Percentiles rank a stretch among this genome's conserved stretches.
Conservation (phyloP, 2,329 filamentous ascomycete genomes). For the Verticillium longisporum region DNA sequence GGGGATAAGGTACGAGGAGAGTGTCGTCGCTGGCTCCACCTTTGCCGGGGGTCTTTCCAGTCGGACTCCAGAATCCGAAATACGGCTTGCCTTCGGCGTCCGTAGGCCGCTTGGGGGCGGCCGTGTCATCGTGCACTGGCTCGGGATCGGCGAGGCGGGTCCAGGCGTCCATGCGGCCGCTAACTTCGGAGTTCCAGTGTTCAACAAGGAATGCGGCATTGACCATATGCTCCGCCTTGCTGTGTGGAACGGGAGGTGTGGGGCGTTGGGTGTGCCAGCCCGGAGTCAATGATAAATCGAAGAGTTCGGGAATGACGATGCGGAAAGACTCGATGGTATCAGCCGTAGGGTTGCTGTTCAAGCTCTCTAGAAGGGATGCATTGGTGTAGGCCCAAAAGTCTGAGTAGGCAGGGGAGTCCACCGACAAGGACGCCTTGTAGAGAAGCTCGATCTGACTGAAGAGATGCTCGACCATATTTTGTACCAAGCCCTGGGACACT, state of each 20-base stretch:
- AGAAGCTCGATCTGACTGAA: slow-evolving; percentile 40
- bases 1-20: slow-evolving; percentile 24
- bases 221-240: slow-evolving; percentile 42
- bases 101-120: neutral
- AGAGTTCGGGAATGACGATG: slow-evolving; percentile 42
- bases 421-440: slow-evolving; percentile 34
- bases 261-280: slow-evolving; percentile 41
- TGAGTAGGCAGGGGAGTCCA: slow-evolving; percentile 37
- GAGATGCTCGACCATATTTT: slow-evolving; percentile 27
- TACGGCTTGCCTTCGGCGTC: neutral
- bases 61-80: neutral
- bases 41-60: slow-evolving; percentile 3
- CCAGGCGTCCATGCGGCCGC: slow-evolving; percentile 36
- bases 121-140: neutral
- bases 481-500: slow-evolving; percentile 27
- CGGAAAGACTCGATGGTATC: slow-evolving; percentile 34
- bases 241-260: slow-evolving; percentile 35
- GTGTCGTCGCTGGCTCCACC: slow-evolving; percentile 12
- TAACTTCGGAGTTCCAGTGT: slow-evolving; percentile 41
- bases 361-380: slow-evolving; percentile 12
- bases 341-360: slow-evolving; percentile 8
- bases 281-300: slow-evolving; percentile 48
- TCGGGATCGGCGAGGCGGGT: slow-evolving; percentile 20
- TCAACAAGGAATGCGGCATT: slow-evolving; percentile 44
- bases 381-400: slow-evolving; percentile 28